Evolutionary conservation across 2,329 filamentous ascomycete species (phyloP).

Genomic region (Thelonectria blattea): DNA sequence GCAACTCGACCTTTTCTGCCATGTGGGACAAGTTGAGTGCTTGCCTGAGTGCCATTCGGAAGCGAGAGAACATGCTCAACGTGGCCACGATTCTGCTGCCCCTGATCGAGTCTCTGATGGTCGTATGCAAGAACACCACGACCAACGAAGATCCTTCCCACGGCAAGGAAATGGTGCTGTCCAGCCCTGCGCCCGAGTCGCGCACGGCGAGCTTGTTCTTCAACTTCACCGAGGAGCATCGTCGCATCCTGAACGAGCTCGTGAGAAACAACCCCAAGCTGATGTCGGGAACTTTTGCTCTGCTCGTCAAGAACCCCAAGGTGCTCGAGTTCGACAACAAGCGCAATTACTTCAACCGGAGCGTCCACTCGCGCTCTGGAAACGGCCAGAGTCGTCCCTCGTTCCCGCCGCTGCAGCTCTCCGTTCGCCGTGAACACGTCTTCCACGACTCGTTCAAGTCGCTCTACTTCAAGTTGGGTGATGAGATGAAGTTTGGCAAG

Average conservation of each 20-base stretch:
- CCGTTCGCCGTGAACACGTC: slow-evolving; percentile 90
- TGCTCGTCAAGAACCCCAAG: slow-evolving; percentile 97
- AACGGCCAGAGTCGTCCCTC: slow-evolving; percentile 73
- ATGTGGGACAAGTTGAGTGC: slow-evolving; percentile 93
- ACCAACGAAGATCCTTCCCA: slow-evolving; percentile 69
- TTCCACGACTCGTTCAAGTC: slow-evolving; percentile 99
- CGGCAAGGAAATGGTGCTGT: slow-evolving; percentile 72
- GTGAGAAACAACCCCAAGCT: slow-evolving; percentile 96
- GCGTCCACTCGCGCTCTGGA: slow-evolving; percentile 75
- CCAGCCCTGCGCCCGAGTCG: slow-evolving; percentile 77
- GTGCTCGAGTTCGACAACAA: slow-evolving; percentile 99
- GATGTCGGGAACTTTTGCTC: slow-evolving; percentile 97
- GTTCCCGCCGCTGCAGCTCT: slow-evolving; percentile 78
- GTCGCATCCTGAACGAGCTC: slow-evolving; percentile 96
- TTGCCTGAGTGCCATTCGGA: slow-evolving; percentile 84
- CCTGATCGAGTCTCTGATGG: slow-evolving; percentile 96
- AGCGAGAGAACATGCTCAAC: slow-evolving; percentile 94
- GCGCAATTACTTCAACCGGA: slow-evolving; percentile 97
- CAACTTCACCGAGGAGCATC: slow-evolving; percentile 95
- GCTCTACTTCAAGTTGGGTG: slow-evolving; percentile 94
- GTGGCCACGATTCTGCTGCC: slow-evolving; percentile 95
- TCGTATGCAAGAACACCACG: slow-evolving; percentile 97
- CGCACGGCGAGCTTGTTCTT: slow-evolving; percentile 93
- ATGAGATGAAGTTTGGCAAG: slow-evolving; percentile 99
- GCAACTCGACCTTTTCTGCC: slow-evolving; percentile 85